phyloP scores from a whole-genome alignment of 2,329 filamentous ascomycete species.

The Bertia moriformis region DNA sequence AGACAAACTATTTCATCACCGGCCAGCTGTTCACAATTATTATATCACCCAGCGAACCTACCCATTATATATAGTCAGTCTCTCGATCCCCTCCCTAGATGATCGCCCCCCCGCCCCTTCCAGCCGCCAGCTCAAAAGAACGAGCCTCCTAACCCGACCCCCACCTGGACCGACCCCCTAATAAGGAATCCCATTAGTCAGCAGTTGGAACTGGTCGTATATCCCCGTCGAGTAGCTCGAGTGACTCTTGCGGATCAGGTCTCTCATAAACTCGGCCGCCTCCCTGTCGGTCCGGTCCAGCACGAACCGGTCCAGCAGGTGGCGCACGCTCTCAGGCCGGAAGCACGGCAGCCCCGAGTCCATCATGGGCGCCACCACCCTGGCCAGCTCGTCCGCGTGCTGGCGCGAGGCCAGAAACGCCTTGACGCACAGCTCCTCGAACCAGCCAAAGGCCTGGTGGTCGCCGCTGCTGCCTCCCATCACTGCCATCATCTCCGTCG shows the following conservation, averaged over 20 bases:
- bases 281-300: constrained; percentile 82
- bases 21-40: too few relatives aligned
- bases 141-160: neutral
- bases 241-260: constrained; percentile 78
- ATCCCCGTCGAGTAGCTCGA: constrained; percentile 81
- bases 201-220: constrained; percentile 93
- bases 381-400: constrained; percentile 74
- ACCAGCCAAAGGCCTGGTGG: constrained; percentile 82
- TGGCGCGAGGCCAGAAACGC: constrained; percentile 79
- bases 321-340: constrained; percentile 83
- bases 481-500: constrained; percentile 93
- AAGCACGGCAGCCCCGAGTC: constrained; percentile 93
- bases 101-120: neutral
- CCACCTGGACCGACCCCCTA: too few relatives aligned
- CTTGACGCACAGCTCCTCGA: constrained; percentile 92
- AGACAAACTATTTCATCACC: too few relatives aligned
- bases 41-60: too few relatives aligned
- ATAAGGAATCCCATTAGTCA: constrained; percentile 97
- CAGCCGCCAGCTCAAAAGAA: neutral
- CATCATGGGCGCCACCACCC: constrained; percentile 88
- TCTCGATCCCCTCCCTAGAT: neutral
- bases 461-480: constrained; percentile 82
- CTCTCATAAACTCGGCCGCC: constrained; percentile 85
- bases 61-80: too few relatives aligned
- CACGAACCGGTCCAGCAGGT: constrained; percentile 86